Evolutionary conservation across 163 green algal species (phyloP).

Genomic region (Chlamydomonas reinhardtii): DNA sequence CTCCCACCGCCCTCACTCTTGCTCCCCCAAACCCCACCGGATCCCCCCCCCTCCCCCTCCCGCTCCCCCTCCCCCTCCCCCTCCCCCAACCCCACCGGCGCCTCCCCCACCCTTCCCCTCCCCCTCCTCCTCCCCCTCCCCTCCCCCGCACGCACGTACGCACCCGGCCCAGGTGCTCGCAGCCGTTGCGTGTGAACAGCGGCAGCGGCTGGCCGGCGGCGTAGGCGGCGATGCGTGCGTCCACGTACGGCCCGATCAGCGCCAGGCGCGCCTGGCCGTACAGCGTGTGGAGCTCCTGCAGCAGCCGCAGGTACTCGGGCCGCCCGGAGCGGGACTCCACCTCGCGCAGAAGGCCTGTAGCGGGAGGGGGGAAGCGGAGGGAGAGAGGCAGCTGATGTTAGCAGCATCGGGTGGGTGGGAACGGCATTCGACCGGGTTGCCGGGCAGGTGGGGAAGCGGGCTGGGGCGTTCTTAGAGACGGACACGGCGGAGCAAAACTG

Average conservation of each 20-base stretch:
- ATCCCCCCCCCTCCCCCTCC: too few relatives aligned
- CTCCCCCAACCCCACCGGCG: not conserved
- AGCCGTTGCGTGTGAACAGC: slow-evolving; percentile 77
- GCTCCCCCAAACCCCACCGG: too few relatives aligned
- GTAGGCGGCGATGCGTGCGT: slow-evolving; percentile 66
- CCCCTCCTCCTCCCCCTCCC: too few relatives aligned
- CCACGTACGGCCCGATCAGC: slow-evolving; percentile 78
- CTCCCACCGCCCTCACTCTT: too few relatives aligned
- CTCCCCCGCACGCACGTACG: not conserved
- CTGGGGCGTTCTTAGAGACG: too few relatives aligned
- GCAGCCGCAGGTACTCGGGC: slow-evolving; percentile 89
- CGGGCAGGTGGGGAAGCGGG: too few relatives aligned
- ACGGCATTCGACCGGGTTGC: too few relatives aligned
- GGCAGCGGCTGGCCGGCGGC: slow-evolving; percentile 64
- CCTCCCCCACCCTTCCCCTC: not conserved
- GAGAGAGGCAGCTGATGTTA: not conserved
- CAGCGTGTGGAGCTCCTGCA: slow-evolving; percentile 89
- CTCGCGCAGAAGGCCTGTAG: slow-evolving; percentile 76
- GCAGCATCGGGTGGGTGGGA: too few relatives aligned
- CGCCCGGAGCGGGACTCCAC: slow-evolving; percentile 68
- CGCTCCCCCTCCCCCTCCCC: too few relatives aligned
- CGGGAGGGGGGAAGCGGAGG: too few relatives aligned
- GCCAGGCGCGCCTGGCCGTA: slow-evolving; percentile 81
- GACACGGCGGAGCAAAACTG: too few relatives aligned
- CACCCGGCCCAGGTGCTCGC: slow-evolving; percentile 69